Conservation (phyloP, 2,329 filamentous ascomycete genomes). For the Hortaea werneckii region DNA sequence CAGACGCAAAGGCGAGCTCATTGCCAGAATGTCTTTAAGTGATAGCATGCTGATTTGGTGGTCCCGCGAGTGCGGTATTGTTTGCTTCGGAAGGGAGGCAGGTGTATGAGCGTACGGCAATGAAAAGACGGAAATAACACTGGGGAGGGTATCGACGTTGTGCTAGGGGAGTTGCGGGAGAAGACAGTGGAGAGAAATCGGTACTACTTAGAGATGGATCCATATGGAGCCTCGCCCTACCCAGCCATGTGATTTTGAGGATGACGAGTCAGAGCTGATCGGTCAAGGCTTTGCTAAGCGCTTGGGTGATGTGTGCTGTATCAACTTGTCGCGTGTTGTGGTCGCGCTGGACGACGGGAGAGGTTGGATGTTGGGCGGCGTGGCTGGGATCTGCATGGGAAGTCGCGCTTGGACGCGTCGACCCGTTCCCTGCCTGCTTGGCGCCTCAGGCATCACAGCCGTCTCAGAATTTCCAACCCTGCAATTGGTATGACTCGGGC, state of each 20-base stretch:
- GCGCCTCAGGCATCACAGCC: background rate
- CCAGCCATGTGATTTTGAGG: background rate
- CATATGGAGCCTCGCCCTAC: slow-evolving; percentile 2
- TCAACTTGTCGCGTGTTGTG: no score
- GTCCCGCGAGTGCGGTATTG: slow-evolving; percentile 2
- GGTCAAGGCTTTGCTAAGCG: no score
- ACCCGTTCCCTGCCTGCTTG: background rate
- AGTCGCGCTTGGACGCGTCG: background rate
- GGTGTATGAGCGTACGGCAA: background rate
- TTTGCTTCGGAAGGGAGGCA: slow-evolving; percentile 1
- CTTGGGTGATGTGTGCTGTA: no score
- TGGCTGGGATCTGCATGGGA: background rate
- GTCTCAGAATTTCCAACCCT: background rate
- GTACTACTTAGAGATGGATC: slow-evolving; percentile 7
- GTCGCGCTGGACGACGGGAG: background rate
- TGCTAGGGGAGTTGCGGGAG: slow-evolving; percentile 5
- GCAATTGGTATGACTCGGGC: background rate
- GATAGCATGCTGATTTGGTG: slow-evolving; percentile 13
- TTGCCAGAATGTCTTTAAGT: slow-evolving; percentile 17
- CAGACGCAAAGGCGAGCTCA: slow-evolving; percentile 25
- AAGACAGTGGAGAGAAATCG: slow-evolving; percentile 4
- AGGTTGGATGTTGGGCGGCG: background rate
- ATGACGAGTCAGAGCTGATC: no score
- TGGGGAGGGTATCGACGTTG: slow-evolving; percentile 1
- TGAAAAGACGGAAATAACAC: background rate